Percentiles rank a stretch among this genome's conserved stretches.
These are phyloP conservation scores for Garcia nutans DNA, from an alignment of 345 rosid genomes.

Conservation along the genomic window DNA sequence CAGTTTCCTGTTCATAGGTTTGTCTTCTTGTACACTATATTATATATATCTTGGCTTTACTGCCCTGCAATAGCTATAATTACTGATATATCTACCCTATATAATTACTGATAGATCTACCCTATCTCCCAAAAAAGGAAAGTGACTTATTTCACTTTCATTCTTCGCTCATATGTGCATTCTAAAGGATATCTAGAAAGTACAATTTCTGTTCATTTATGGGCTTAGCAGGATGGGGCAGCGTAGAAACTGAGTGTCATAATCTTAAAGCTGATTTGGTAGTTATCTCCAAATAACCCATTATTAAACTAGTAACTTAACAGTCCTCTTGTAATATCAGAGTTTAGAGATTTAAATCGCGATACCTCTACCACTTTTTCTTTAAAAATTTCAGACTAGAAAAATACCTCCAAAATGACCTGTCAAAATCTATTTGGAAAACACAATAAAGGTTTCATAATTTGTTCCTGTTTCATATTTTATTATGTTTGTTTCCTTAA, in stretches of 20 bases:
- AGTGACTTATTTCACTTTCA: background rate
- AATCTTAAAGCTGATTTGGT: background rate
- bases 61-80: background rate
- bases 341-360: too few relatives aligned
- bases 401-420: background rate
- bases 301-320: too few relatives aligned
- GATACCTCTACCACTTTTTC: too few relatives aligned
- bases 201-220: background rate
- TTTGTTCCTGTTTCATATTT: background rate
- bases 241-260: background rate
- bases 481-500: background rate
- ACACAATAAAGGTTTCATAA: conserved; percentile 7
- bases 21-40: background rate
- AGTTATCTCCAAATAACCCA: background rate
- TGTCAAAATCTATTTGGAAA: background rate
- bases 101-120: background rate
- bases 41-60: background rate
- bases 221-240: background rate
- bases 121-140: background rate
- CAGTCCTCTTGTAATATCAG: too few relatives aligned
- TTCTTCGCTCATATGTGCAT: background rate
- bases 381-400: too few relatives aligned
- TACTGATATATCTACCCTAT: background rate
- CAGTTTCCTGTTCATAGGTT: conserved; percentile 62
- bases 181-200: background rate